These are phyloP conservation scores for Crithidia sp. DNA, from an alignment of 208 protist species.

Conservation along the genomic window DNA sequence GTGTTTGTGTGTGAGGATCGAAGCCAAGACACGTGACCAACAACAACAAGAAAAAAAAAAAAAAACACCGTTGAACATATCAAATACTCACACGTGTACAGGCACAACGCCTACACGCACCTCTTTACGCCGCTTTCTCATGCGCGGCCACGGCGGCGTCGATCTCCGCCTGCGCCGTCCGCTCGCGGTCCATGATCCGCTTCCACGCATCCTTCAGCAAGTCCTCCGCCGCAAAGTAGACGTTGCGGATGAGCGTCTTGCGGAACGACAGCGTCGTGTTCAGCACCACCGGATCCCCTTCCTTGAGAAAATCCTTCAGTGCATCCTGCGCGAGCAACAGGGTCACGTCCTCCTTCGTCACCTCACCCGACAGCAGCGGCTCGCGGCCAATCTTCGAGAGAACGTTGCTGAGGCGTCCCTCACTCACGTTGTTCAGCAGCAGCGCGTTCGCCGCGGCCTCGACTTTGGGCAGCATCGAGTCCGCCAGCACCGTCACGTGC, in stretches of 20 bases:
- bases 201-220: slow-evolving; percentile 77
- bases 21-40: too few species aligned
- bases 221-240: slow-evolving; percentile 73
- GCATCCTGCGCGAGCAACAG: slow-evolving; percentile 87
- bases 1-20: too few species aligned
- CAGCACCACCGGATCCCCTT: slow-evolving; percentile 73
- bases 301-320: slow-evolving; percentile 91
- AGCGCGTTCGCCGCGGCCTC: slow-evolving; percentile 83
- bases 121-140: slow-evolving; percentile 1
- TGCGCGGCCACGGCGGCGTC: slow-evolving; percentile 28
- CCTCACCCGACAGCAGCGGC: slow-evolving; percentile 66
- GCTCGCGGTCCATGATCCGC: slow-evolving; percentile 41
- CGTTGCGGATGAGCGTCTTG: slow-evolving; percentile 77
- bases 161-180: slow-evolving; percentile 33
- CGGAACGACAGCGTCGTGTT: slow-evolving; percentile 84
- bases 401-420: slow-evolving; percentile 83
- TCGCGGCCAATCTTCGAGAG: slow-evolving; percentile 85
- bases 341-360: slow-evolving; percentile 57
- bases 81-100: too few species aligned
- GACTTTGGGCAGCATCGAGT: slow-evolving; percentile 83
- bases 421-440: slow-evolving; percentile 86
- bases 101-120: too few species aligned
- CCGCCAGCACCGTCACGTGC: slow-evolving; percentile 68
- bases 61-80: background rate
- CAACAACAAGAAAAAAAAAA: background rate